Conservation (phyloP, 2,329 filamentous ascomycete species). For the Fusarium penzigii region DNA sequence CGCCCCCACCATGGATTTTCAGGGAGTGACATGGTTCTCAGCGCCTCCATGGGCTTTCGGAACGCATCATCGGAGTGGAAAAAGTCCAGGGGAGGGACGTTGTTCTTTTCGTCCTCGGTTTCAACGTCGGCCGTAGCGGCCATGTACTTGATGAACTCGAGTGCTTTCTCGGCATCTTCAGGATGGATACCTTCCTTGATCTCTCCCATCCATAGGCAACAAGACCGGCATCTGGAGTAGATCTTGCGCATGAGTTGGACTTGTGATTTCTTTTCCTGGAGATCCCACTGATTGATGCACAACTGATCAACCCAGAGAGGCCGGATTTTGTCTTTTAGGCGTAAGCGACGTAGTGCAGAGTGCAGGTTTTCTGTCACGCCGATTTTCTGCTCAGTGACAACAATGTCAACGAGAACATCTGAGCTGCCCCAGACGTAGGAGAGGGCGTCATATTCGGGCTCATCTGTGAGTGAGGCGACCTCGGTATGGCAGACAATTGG, state of each 20-base stretch:
- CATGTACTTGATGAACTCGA: conserved; percentile 10
- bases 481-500: not conserved
- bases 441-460: conserved; percentile 9
- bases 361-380: conserved; percentile 9
- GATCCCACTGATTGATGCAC: conserved; percentile 17
- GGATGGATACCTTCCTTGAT: not conserved
- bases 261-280: conserved; percentile 9
- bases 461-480: conserved; percentile 1
- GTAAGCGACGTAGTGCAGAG: conserved; percentile 1
- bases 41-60: conserved; percentile 3
- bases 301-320: conserved; percentile 13
- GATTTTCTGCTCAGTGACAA: conserved; percentile 6
- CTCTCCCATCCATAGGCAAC: conserved; percentile 13
- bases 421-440: conserved; percentile 12
- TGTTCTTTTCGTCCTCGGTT: not conserved
- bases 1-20: conserved; percentile 9
- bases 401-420: conserved; percentile 2
- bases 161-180: conserved; percentile 1
- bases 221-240: conserved; percentile 4
- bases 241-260: conserved; percentile 13
- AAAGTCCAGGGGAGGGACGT: not conserved
- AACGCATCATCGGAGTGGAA: conserved; percentile 1
- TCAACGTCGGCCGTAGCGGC: conserved; percentile 5
- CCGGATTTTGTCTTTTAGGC: not conserved
- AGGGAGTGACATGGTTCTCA: conserved; percentile 3